Conservation (phyloP, 768 basidiomycete species). For the Leccinum longicurvipes region DNA sequence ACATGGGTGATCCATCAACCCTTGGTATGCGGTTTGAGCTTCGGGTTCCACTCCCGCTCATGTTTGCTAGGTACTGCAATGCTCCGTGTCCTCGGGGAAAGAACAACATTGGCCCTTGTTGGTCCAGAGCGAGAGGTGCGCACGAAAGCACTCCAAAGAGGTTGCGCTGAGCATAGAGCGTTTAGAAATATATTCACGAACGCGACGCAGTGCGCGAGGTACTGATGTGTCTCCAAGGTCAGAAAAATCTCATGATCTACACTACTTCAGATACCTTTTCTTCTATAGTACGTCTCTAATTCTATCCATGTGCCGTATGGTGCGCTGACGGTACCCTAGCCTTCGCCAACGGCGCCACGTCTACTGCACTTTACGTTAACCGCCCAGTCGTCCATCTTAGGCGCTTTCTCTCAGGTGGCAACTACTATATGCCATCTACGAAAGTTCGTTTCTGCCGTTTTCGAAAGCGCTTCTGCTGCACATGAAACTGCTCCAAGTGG, state of each 20-base stretch:
- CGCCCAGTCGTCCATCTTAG: conserved; percentile 63
- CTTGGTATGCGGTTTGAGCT: conserved; percentile 44
- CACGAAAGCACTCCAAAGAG: not conserved
- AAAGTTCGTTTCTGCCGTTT: conserved; percentile 51
- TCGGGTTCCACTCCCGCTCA: not conserved
- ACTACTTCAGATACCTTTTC: conserved; percentile 30
- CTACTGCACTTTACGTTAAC: conserved; percentile 65
- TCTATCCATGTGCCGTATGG: not conserved
- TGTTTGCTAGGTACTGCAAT: conserved; percentile 42
- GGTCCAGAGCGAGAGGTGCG: conserved; percentile 43
- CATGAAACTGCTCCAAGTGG: conserved; percentile 23
- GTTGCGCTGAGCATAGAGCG: not conserved
- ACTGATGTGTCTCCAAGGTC: conserved; percentile 72
- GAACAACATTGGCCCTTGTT: conserved; percentile 36
- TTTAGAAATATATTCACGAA: conserved; percentile 68
- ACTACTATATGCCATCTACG: conserved; percentile 63
- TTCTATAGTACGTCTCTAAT: conserved; percentile 29
- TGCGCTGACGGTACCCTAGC: conserved; percentile 32
- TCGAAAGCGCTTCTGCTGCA: conserved; percentile 29
- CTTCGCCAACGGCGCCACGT: conserved; percentile 50
- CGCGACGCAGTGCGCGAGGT: conserved; percentile 76
- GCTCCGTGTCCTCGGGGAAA: conserved; percentile 38
- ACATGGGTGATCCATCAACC: conserved; percentile 70
- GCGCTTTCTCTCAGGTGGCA: conserved; percentile 54
- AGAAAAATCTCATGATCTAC: conserved; percentile 54